Base-by-base conservation (phyloP, 2,329 filamentous ascomycete genomes). In the Claviceps pusilla region DNA sequence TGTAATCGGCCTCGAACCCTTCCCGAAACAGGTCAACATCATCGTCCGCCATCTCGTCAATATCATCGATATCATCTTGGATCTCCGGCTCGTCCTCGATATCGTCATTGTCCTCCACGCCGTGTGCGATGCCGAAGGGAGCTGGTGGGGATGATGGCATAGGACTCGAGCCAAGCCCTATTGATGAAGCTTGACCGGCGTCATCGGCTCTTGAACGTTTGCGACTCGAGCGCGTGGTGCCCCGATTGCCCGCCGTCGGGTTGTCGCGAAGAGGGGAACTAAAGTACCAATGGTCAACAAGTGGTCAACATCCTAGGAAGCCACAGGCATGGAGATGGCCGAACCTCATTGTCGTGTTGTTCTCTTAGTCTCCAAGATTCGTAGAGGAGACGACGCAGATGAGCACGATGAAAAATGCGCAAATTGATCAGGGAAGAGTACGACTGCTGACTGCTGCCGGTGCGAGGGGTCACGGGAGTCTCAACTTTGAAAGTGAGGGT, bases 181-280 rank as follows among this genome's bases (percentile, higher is more conserved):
- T 70, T 14, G 79, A 74, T 33, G 78, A 79, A 3, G 70, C 68
- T 35, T 66, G 72, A 68, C 80, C 76, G 56, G 74, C 76, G 49
- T 70, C 76, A 52, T 69, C 71, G 16, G 71, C 71, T 55, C 78
- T 76, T 41, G 77, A 73, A 50, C 79, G 76, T 65, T 82, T 82
- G 61, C 78, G 76, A 63, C 67, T 76, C 48, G 71, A 68, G 54
- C 74, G 71, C 50, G 73, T 75, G 31, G 77, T 68, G 53, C 88
- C 87, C 61, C 88, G 82, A 71, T 95, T 95, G 63, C 84, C 89
- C 59, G 89, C 90, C 57, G 84, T 82, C 76, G 87, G 85, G 71
- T 83, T 89, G 62, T 83, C 78, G 69, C 85, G 83, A 57, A 94
- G 77, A 67, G 90, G 89, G 68, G 89, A 94, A 75, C 87, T 94